These are phyloP conservation scores for Avena eriantha DNA, from an alignment of 176 grass and related monocot species.

Conservation along the genomic window DNA sequence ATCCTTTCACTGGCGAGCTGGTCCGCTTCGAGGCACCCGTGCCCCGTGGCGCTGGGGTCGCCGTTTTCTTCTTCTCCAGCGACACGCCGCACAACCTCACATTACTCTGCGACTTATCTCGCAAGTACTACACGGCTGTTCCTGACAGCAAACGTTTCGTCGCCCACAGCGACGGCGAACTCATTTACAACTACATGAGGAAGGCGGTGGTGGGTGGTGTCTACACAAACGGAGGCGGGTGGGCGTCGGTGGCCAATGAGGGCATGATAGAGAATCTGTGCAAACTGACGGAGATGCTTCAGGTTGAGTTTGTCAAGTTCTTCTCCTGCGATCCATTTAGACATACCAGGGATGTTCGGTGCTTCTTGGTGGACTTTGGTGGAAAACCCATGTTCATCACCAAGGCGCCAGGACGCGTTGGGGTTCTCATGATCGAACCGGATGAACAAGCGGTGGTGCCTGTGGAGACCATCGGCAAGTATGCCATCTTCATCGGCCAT, in stretches of 20 bases:
- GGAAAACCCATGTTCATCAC: background rate
- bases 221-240: background rate
- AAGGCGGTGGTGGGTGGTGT: slow-evolving; percentile 6
- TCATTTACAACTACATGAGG: background rate
- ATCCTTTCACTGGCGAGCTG: slow-evolving; percentile 18
- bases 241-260: background rate
- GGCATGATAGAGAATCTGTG: background rate
- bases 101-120: background rate
- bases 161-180: background rate
- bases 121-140: background rate
- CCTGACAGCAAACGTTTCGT: background rate
- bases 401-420: background rate
- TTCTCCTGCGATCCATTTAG: background rate
- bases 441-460: background rate
- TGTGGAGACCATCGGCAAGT: background rate
- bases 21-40: background rate
- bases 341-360: background rate
- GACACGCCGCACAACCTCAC: background rate
- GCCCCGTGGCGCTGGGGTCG: background rate
- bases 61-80: background rate
- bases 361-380: background rate
- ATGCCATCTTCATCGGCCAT: slow-evolving; percentile 20
- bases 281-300: background rate
- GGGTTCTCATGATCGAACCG: background rate
- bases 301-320: background rate